phyloP scores from a whole-genome alignment of 2,329 filamentous ascomycete species.

The Venturia oleaginea region DNA sequence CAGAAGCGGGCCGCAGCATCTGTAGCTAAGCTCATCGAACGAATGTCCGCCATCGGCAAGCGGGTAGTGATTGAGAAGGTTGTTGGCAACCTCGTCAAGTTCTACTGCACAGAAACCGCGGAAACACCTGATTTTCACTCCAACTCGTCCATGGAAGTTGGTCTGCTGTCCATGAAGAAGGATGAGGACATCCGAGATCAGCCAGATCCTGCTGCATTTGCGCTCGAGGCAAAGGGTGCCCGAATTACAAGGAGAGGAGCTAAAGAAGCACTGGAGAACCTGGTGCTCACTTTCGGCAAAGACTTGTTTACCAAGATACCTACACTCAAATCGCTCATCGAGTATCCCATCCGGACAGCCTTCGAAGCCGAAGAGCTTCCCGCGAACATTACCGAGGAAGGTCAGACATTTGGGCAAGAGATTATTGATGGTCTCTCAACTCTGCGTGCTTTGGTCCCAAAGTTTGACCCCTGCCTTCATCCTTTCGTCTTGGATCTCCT shows the following conservation, averaged over 20 bases:
- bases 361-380: slow-evolving; percentile 63
- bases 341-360: slow-evolving; percentile 65
- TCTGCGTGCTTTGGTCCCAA: slow-evolving; percentile 87
- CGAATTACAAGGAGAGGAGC: slow-evolving; percentile 85
- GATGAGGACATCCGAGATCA: slow-evolving; percentile 95
- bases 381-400: slow-evolving; percentile 61
- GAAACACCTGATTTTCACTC: slow-evolving; percentile 92
- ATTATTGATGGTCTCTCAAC: slow-evolving; percentile 91
- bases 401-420: slow-evolving; percentile 90
- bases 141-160: slow-evolving; percentile 67
- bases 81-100: slow-evolving; percentile 90
- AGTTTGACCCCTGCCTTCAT: slow-evolving; percentile 65
- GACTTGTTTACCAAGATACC: slow-evolving; percentile 75
- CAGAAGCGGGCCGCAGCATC: slow-evolving; percentile 80
- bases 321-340: slow-evolving; percentile 71
- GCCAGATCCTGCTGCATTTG: slow-evolving; percentile 81
- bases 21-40: slow-evolving; percentile 74
- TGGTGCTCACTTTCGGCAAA: slow-evolving; percentile 70
- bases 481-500: slow-evolving; percentile 74
- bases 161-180: slow-evolving; percentile 88
- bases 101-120: slow-evolving; percentile 93
- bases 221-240: slow-evolving; percentile 78
- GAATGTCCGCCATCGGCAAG: slow-evolving; percentile 73
- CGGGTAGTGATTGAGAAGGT: slow-evolving; percentile 89
- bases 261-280: slow-evolving; percentile 84